These are phyloP conservation scores for Piedraia hortae DNA, from an alignment of 2,329 filamentous ascomycete genomes.

Conservation along the genomic window DNA sequence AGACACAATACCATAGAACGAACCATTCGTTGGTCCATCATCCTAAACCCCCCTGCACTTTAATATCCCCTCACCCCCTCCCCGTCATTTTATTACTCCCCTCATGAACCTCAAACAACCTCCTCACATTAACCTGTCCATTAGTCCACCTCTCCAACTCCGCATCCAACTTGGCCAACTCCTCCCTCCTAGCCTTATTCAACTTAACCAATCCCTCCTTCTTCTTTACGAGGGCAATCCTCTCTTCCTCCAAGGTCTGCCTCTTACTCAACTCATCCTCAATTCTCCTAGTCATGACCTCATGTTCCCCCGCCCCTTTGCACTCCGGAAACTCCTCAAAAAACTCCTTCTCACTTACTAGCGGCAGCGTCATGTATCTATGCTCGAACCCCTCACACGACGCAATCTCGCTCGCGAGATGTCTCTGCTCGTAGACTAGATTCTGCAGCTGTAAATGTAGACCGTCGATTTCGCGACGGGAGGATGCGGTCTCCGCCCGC, in stretches of 20 bases:
- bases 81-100: too few relatives aligned
- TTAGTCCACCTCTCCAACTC: constrained; percentile 37
- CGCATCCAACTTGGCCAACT: constrained; percentile 69
- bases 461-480: constrained; percentile 68
- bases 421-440: constrained; percentile 81
- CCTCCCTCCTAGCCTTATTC: constrained; percentile 83
- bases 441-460: constrained; percentile 87
- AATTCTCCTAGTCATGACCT: constrained; percentile 70
- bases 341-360: constrained; percentile 66
- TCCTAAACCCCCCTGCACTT: too few relatives aligned
- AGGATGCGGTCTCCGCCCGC: constrained; percentile 63
- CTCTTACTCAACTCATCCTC: constrained; percentile 70
- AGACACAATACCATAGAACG: too few relatives aligned
- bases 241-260: constrained; percentile 58
- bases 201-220: constrained; percentile 42
- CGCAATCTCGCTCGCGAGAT: constrained; percentile 66
- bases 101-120: constrained; percentile 8
- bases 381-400: constrained; percentile 90
- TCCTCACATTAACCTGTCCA: constrained; percentile 7
- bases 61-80: constrained; percentile 1
- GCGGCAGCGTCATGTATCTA: constrained; percentile 60
- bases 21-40: too few relatives aligned
- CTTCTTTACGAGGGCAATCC: constrained; percentile 33
- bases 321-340: constrained; percentile 49
- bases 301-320: constrained; percentile 41